These are phyloP conservation scores for Candida taoyuanica DNA, from an alignment of 805 yeast genomes.

Conservation along the genomic window DNA sequence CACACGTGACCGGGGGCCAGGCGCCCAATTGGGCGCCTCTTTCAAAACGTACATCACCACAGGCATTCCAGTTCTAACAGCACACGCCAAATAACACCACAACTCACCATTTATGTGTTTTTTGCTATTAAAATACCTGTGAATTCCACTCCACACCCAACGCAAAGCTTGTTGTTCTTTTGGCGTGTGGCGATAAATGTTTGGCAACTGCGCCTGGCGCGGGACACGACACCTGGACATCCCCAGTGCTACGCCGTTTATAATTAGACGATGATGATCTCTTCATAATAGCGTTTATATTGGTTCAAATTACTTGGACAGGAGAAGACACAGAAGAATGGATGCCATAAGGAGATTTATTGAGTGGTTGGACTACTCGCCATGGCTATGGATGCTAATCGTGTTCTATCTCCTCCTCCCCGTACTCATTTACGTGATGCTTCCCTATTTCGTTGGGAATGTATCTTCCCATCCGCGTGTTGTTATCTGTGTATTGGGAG, in stretches of 20 bases:
- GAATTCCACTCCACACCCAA: no score
- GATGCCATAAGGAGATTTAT: not conserved
- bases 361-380: conserved; percentile 26
- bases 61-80: not conserved
- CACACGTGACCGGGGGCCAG: no score
- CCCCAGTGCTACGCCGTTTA: no score
- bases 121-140: not conserved
- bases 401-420: conserved; percentile 42
- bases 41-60: not conserved
- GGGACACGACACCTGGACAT: conserved; percentile 3
- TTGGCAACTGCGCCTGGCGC: not conserved
- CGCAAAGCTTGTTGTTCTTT: conserved; percentile 5
- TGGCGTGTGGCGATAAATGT: conserved; percentile 6
- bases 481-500: conserved; percentile 83
- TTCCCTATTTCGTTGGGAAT: conserved; percentile 35
- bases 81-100: not conserved
- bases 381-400: conserved; percentile 43
- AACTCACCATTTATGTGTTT: conserved; percentile 3
- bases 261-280: no score
- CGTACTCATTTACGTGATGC: conserved; percentile 26
- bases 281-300: no score
- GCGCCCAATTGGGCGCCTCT: no score
- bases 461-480: conserved; percentile 46
- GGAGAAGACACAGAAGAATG: conserved; percentile 1
- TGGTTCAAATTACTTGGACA: not conserved